Percentiles rank a stretch among this genome's conserved stretches.
These are phyloP conservation scores for Cladorrhinum sp. DNA, from an alignment of 2,329 filamentous ascomycete species.

Conservation along the genomic window DNA sequence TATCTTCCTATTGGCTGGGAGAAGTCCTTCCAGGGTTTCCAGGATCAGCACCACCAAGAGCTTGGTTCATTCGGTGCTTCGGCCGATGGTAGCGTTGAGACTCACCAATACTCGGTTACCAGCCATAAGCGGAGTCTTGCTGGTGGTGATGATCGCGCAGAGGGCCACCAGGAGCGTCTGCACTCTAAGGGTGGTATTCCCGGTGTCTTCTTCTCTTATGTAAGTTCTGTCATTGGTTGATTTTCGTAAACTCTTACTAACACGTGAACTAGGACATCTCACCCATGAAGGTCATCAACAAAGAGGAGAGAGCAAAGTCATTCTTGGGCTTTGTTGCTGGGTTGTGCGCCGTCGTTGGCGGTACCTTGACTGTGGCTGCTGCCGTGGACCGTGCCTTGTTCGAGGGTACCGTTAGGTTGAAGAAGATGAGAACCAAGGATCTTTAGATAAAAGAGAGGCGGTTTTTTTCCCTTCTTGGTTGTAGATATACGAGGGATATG, in stretches of 20 bases:
- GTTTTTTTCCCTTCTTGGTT: constrained; percentile 13
- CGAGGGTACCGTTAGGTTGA: constrained; percentile 78
- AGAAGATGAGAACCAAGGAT: constrained; percentile 75
- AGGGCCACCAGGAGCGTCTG: constrained; percentile 87
- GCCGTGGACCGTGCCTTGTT: constrained; percentile 89
- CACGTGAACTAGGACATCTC: constrained; percentile 73
- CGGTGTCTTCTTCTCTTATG: constrained; percentile 97
- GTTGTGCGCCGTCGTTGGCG: constrained; percentile 90
- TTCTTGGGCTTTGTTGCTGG: constrained; percentile 92
- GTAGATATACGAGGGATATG: constrained; percentile 10
- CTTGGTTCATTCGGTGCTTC: constrained; percentile 67
- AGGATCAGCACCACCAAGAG: constrained; percentile 53
- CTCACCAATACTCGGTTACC: constrained; percentile 97
- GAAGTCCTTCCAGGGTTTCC: constrained; percentile 45
- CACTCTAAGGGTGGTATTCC: constrained; percentile 91
- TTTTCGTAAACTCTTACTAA: constrained; percentile 5
- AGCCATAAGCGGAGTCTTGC: constrained; percentile 86
- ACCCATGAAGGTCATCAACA: constrained; percentile 99
- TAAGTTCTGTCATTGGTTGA: constrained; percentile 46
- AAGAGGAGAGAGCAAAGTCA: constrained; percentile 83
- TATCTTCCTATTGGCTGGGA: constrained; percentile 93
- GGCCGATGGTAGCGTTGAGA: constrained; percentile 80
- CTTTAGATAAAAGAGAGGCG: constrained; percentile 29
- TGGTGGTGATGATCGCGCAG: constrained; percentile 79
- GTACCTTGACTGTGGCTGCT: constrained; percentile 91